These are phyloP conservation scores for Penicillium concentricum DNA, from an alignment of 2,329 filamentous ascomycete genomes.

Conservation along the genomic window DNA sequence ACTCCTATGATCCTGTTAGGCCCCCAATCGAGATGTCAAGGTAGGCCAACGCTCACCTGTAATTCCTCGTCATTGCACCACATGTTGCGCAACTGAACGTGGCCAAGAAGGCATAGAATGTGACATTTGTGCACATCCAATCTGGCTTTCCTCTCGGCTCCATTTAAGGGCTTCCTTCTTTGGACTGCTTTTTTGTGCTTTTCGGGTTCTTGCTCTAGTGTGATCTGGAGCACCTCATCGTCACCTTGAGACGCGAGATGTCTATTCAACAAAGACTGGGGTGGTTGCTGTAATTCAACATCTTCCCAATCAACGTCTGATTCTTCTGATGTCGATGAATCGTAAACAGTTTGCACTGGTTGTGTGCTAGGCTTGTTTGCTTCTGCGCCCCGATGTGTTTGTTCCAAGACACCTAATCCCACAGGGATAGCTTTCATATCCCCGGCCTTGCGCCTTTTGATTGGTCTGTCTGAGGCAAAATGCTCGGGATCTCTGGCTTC, in stretches of 20 bases:
- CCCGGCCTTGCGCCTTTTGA: constrained; percentile 42
- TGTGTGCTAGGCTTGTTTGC: constrained; percentile 10
- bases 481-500: constrained; percentile 32
- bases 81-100: constrained; percentile 73
- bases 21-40: neutral
- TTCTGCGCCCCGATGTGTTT: constrained; percentile 12
- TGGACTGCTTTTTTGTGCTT: constrained; percentile 24
- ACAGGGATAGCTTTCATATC: constrained; percentile 21
- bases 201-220: constrained; percentile 34
- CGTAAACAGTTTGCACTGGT: constrained; percentile 35
- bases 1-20: constrained; percentile 25
- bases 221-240: constrained; percentile 37
- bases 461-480: constrained; percentile 26
- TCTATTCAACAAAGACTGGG: constrained; percentile 13
- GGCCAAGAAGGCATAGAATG: constrained; percentile 75
- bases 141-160: constrained; percentile 60
- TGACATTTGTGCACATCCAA: constrained; percentile 84
- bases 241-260: constrained; percentile 8
- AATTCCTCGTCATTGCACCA: constrained; percentile 81
- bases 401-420: neutral
- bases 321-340: constrained; percentile 53
- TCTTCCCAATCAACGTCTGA: constrained; percentile 66
- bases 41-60: constrained; percentile 49
- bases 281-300: constrained; percentile 46
- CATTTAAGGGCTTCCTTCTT: constrained; percentile 54